Base-by-base conservation (phyloP, 805 yeast species). In the Wickerhamomyces ciferrii region DNA sequence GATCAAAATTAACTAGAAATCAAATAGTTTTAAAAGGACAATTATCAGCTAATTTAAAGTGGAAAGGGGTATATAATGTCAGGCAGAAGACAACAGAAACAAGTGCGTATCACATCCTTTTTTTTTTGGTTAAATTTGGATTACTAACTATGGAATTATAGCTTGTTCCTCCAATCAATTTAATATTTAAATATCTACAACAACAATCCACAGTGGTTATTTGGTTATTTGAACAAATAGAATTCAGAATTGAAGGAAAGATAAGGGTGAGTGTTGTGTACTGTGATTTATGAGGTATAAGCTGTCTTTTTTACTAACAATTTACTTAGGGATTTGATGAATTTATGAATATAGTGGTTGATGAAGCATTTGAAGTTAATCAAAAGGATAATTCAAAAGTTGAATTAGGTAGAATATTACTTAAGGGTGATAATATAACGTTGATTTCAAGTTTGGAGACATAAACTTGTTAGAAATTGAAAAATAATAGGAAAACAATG, bases 371-470 rank as follows among this genome's bases (percentile, higher is more conserved):
- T 13, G 96, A 95, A 56, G 71, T 92, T 6, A 70, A 75, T 44
- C 61, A 61, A n/a, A 75, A 75, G 35, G 80, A 81, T 1, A 72
- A 74, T 43, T 51, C 72, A 1, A 70, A 70, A 45, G 76, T 79
- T 24, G 66, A 68, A n/a, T 59, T 88, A 47, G 96, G 96, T 1
- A 71, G 86, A 48, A 78, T 94, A 21, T 63, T 94, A 53, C 70
- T 94, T 47, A 94, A 94, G 65, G 99, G 99, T 4, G 99, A 94
- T 61, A 94, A 90, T 61, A 87, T 94, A 40, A 84, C 96, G 9
- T 68, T 92, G 47, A 84, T 94, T 29, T 65, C 74, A 9, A 50
- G 61, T 44, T 42, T 53, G 21, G 61, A 57, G 1, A 49, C 39
- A 14, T 37, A 19, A 19, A 15, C n/a, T n/a, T n/a, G n/a, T n/a